These are phyloP conservation scores for Kodamaea sp. DNA, from an alignment of 1,139 yeast species.

Conservation along the genomic window DNA sequence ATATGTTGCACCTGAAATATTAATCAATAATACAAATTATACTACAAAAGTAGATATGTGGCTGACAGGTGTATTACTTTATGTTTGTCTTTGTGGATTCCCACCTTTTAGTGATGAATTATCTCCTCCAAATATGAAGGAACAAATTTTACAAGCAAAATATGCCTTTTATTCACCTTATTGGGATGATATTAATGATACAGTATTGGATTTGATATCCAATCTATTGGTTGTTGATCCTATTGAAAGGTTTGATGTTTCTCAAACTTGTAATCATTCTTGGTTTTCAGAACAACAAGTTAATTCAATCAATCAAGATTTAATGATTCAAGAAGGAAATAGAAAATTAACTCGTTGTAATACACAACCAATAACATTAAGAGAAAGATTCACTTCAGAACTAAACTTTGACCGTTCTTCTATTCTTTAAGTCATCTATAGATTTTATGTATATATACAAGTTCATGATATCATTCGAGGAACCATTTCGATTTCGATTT, in stretches of 20 bases:
- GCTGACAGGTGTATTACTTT: slow-evolving; percentile 75
- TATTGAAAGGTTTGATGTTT: slow-evolving; percentile 46
- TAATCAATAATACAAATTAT: slow-evolving; percentile 53
- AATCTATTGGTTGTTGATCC: slow-evolving; percentile 60
- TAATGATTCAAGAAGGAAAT: slow-evolving; percentile 1
- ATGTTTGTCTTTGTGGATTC: slow-evolving; percentile 77
- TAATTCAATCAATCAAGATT: slow-evolving; percentile 4
- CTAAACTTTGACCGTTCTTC: slow-evolving; percentile 15
- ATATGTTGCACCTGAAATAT: slow-evolving; percentile 71
- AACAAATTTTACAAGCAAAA: slow-evolving; percentile 62
- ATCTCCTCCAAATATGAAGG: slow-evolving; percentile 75
- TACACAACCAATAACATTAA: slow-evolving; percentile 34
- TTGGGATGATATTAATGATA: slow-evolving; percentile 69
- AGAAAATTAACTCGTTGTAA: slow-evolving; percentile 9
- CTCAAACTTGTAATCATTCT: slow-evolving; percentile 49
- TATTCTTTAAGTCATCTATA: slow-evolving; percentile 6
- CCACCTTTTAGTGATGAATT: slow-evolving; percentile 83
- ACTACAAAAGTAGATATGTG: slow-evolving; percentile 73
- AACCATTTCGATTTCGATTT: slow-evolving; percentile 16
- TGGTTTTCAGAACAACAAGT: slow-evolving; percentile 44
- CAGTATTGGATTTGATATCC: slow-evolving; percentile 62
- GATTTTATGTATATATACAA: slow-evolving; percentile 2
- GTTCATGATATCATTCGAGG: slow-evolving; percentile 7
- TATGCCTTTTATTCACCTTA: slow-evolving; percentile 77
- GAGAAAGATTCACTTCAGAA: slow-evolving; percentile 32